Evolutionary conservation across 2,329 filamentous ascomycete species (phyloP), one percentile per base, ranked within the genome.

Genomic region (Hypoxylon sp.): DNA sequence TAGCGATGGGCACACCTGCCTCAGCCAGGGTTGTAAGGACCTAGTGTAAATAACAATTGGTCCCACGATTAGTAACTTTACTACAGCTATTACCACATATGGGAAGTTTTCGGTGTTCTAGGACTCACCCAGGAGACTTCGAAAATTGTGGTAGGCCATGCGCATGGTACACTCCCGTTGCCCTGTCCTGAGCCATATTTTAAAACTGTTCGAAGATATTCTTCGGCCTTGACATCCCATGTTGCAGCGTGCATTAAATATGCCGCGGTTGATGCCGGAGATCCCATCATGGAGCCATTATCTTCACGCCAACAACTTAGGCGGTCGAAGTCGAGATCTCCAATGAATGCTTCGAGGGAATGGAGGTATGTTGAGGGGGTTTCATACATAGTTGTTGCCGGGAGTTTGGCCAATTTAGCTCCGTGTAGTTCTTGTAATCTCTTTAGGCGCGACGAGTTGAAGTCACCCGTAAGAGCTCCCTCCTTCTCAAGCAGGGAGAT

Each of bases 111-210:
- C n/a, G n/a, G n/a, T n/a, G n/a, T n/a, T n/a, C n/a, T n/a, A n/a
- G n/a, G n/a, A n/a, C 55, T 41, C 38, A 69, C 63, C 67, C 63
- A 69, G 0, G 60, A 1, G 1, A 25, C 2, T 53, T 69, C 63
- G 28, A 69, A 69, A 4, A 61, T 25, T 1, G 43, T 11, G 1
- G 56, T 59, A 1, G 67, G 67, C 55, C 51, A 69, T 0, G 67
- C 67, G 19, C 45, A 19, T 11, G 60, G 67, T 9, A 64, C 60
- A 34, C 63, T n/a, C 3, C 63, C 67, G 30, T 13, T 5, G 1
- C 38, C 30, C 1, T 38, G 5, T 3, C 50, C 56, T 14, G 28
- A 51, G 2, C 46, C 19, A 17, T 25, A 2, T n/a, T 10, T 5
- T 11, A 63, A 9, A n/a, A 25, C 56, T 4, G 51, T 5, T n/a